phyloP scores from a whole-genome alignment of 768 basidiomycete species.

The Russula foetens region DNA sequence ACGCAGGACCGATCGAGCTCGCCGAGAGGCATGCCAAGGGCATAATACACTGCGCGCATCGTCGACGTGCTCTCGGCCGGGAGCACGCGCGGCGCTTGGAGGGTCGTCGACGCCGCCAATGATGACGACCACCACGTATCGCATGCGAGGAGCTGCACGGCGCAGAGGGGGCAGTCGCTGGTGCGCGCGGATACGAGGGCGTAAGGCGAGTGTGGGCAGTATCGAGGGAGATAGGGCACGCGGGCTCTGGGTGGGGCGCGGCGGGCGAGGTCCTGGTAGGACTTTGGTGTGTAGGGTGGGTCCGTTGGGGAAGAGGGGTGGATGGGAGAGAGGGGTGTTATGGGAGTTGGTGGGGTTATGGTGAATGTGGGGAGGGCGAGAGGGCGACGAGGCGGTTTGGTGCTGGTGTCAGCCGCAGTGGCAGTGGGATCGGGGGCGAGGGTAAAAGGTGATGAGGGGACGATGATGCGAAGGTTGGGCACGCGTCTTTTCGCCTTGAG shows the following conservation, averaged over 20 bases:
- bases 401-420: no score
- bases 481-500: no score
- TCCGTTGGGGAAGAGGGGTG: no score
- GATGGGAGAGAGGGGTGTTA: no score
- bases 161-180: not conserved
- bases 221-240: constrained; percentile 2
- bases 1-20: constrained; percentile 1
- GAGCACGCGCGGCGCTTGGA: not conserved
- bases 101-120: not conserved
- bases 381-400: no score
- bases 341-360: no score
- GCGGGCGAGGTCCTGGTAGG: not conserved
- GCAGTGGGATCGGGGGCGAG: no score
- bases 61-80: not conserved
- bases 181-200: not conserved
- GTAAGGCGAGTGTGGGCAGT: not conserved
- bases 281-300: not conserved
- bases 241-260: not conserved
- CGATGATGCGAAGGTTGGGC: no score
- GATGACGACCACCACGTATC: not conserved
- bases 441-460: no score
- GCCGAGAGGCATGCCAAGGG: constrained; percentile 6
- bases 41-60: not conserved
- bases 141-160: constrained; percentile 2
- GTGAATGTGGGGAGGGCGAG: no score